A percentile compares a stretch with the other conserved stretches of the same genome.
These are phyloP conservation scores for Heritiera littoralis DNA, from an alignment of 345 rosid genomes.

Conservation along the genomic window DNA sequence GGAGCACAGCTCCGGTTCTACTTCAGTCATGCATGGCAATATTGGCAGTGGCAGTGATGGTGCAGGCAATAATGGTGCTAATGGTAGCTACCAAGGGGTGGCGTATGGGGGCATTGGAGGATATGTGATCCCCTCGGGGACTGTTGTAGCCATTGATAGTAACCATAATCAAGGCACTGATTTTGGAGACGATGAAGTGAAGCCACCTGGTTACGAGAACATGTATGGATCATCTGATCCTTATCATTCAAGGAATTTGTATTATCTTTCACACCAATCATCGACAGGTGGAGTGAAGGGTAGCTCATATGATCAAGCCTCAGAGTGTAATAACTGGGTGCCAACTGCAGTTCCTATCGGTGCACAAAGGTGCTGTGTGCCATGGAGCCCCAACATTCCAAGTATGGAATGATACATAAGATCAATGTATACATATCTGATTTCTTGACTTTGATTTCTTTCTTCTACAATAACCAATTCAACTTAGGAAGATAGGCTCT, in stretches of 20 bases:
- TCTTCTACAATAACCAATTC: conserved; percentile 24
- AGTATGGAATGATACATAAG: conserved; percentile 57
- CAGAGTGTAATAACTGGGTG: conserved; percentile 45
- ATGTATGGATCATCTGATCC: conserved; percentile 37
- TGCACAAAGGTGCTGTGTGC: conserved; percentile 41
- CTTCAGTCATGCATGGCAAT: conserved; percentile 48
- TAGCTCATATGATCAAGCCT: conserved; percentile 25
- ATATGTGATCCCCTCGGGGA: conserved; percentile 38
- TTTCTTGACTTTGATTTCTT: conserved; percentile 10
- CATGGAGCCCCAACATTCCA: conserved; percentile 60
- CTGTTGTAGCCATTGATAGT: conserved; percentile 33
- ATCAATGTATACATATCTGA: conserved; percentile 24
- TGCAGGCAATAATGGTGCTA: conserved; percentile 22
- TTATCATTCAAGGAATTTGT: conserved; percentile 45
- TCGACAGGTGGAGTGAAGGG: conserved; percentile 25
- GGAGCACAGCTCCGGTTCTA: conserved; percentile 52
- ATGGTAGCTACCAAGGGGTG: conserved; percentile 34
- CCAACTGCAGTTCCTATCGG: conserved; percentile 44
- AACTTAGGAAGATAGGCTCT: conserved; percentile 22
- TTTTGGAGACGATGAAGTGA: conserved; percentile 32
- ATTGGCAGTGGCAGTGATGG: conserved; percentile 12
- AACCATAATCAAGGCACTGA: conserved; percentile 32
- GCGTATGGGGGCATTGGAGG: conserved; percentile 27
- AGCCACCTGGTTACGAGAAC: conserved; percentile 32
- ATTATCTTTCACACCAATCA: conserved; percentile 44